phyloP scores from a whole-genome alignment of 139 green algal species.

The Ettlia oleoabundans region DNA sequence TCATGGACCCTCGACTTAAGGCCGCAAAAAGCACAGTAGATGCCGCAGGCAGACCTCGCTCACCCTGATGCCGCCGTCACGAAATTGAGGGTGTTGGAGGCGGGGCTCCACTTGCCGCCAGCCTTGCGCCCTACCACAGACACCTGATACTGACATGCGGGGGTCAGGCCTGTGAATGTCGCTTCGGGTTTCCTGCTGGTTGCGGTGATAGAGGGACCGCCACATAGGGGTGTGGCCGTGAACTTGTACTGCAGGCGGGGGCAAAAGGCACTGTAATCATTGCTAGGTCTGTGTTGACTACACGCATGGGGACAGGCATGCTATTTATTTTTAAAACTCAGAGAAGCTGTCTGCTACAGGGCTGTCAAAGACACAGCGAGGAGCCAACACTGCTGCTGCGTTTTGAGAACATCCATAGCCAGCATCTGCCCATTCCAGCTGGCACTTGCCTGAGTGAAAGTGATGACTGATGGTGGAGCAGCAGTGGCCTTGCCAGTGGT shows the following conservation, averaged over 20 bases:
- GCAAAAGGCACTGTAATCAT: background rate
- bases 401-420: background rate
- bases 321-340: too few species aligned
- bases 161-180: background rate
- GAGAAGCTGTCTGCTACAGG: too few species aligned
- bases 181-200: background rate
- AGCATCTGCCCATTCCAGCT: too few species aligned
- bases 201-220: background rate
- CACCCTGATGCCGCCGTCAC: background rate
- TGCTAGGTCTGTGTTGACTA: too few species aligned
- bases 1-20: too few species aligned
- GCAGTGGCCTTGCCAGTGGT: background rate
- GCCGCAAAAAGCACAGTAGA: too few species aligned
- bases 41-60: too few species aligned
- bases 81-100: background rate
- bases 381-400: background rate
- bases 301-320: too few species aligned
- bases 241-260: background rate
- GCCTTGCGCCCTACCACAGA: background rate
- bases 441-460: background rate
- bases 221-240: background rate
- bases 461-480: background rate
- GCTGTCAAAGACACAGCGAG: too few species aligned
- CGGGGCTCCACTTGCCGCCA: background rate
- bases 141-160: background rate